phyloP scores from a whole-genome alignment of 78 protist species.

The slime mould (Dictyostelium discoideum) region DNA sequence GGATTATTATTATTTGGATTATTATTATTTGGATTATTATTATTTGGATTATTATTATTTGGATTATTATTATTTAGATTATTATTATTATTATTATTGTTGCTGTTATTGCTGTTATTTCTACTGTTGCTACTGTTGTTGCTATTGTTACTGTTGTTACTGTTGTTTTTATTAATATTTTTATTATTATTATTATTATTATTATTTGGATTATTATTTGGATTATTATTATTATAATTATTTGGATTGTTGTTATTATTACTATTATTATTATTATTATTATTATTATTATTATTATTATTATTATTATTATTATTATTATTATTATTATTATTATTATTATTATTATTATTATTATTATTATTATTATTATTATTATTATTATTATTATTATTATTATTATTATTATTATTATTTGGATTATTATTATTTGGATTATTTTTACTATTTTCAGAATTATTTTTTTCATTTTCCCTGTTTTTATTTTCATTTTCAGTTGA shows the following conservation, averaged over 20 bases:
- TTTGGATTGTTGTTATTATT: too few species aligned
- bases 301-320: not conserved
- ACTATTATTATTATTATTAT: not conserved
- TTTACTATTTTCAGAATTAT: not conserved
- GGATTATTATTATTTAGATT: slow-evolving; percentile 48
- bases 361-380: not conserved
- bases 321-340: too few species aligned
- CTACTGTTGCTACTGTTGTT: not conserved
- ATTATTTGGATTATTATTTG: not conserved
- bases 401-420: not conserved
- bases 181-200: not conserved
- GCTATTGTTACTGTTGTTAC: slow-evolving; percentile 2
- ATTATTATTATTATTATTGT: not conserved
- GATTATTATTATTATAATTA: not conserved
- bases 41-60: slow-evolving; percentile 36
- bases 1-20: slow-evolving; percentile 6
- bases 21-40: not conserved
- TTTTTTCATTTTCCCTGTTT: not conserved
- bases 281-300: not conserved
- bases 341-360: not conserved
- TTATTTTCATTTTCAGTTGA: not conserved
- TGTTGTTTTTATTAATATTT: not conserved
- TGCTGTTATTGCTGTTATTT: not conserved
- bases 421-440: too few species aligned
- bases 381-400: not conserved